Evolutionary conservation across 768 basidiomycete species (phyloP).

Genomic region (Amanita brunnescens): DNA sequence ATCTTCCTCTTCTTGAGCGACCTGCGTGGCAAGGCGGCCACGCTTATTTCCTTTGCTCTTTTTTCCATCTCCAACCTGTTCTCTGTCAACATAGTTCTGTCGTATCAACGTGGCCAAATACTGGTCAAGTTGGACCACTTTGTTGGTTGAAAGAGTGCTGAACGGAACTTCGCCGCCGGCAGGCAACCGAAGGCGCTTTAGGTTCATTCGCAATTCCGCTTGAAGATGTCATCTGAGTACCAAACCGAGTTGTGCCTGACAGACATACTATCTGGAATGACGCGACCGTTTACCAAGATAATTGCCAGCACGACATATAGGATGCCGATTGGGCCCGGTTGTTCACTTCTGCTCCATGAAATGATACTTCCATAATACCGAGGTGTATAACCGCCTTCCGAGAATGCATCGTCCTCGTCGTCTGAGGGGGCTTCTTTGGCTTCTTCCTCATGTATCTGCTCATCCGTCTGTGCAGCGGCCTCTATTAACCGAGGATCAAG

Average conservation of each 20-base stretch:
- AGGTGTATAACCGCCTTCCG: slow-evolving; percentile 16
- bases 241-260: neutral
- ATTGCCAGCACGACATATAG: slow-evolving; percentile 77
- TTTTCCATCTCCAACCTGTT: slow-evolving; percentile 35
- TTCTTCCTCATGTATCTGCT: slow-evolving; percentile 42
- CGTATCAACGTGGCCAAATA: slow-evolving; percentile 57
- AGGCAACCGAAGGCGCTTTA: slow-evolving; percentile 63
- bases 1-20: slow-evolving; percentile 29
- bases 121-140: slow-evolving; percentile 47
- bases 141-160: slow-evolving; percentile 40
- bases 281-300: slow-evolving; percentile 73
- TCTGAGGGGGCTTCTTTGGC: slow-evolving; percentile 9
- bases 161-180: slow-evolving; percentile 39
- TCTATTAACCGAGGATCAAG: slow-evolving; percentile 58
- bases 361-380: slow-evolving; percentile 60
- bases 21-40: slow-evolving; percentile 37
- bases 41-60: slow-evolving; percentile 41
- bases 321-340: slow-evolving; percentile 63
- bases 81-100: slow-evolving; percentile 74
- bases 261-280: slow-evolving; percentile 63
- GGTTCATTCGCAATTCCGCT: slow-evolving; percentile 67
- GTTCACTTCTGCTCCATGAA: slow-evolving; percentile 60
- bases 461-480: slow-evolving; percentile 46
- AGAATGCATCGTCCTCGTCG: slow-evolving; percentile 25
- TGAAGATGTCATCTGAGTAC: neutral